These are phyloP conservation scores for Ganoderma resinaceum DNA, from an alignment of 1,284 basidiomycete genomes.

Conservation along the genomic window DNA sequence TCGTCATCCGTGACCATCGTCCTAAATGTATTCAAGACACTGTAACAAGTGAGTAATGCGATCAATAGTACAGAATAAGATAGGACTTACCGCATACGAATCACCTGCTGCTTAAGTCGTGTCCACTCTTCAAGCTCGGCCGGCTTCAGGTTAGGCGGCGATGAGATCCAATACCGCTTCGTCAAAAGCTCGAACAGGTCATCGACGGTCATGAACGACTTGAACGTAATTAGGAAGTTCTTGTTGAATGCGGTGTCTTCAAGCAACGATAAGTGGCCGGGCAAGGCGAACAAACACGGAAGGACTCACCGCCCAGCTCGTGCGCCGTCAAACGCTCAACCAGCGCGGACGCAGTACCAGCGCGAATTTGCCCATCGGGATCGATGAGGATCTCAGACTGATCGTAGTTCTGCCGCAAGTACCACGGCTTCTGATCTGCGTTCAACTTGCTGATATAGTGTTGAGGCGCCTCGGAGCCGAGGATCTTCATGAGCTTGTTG, in stretches of 20 bases:
- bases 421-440: conserved; percentile 79
- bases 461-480: conserved; percentile 74
- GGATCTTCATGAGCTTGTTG: conserved; percentile 77
- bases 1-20: conserved; percentile 84
- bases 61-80: neutral
- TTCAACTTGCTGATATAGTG: conserved; percentile 57
- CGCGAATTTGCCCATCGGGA: conserved; percentile 83
- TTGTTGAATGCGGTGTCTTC: conserved; percentile 88
- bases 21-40: conserved; percentile 86
- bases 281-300: conserved; percentile 6
- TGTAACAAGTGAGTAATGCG: conserved; percentile 37
- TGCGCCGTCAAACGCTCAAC: conserved; percentile 93
- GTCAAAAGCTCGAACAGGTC: conserved; percentile 90
- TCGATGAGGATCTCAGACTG: conserved; percentile 87
- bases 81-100: conserved; percentile 79
- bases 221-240: conserved; percentile 97
- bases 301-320: conserved; percentile 72
- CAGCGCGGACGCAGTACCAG: conserved; percentile 86
- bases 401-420: conserved; percentile 82
- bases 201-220: conserved; percentile 90
- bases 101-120: conserved; percentile 88
- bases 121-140: conserved; percentile 84
- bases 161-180: conserved; percentile 81
- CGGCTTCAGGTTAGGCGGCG: conserved; percentile 73
- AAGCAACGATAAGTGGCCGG: neutral